Conservation (phyloP, 2,329 filamentous ascomycete genomes). For the Fusarium sp. region DNA sequence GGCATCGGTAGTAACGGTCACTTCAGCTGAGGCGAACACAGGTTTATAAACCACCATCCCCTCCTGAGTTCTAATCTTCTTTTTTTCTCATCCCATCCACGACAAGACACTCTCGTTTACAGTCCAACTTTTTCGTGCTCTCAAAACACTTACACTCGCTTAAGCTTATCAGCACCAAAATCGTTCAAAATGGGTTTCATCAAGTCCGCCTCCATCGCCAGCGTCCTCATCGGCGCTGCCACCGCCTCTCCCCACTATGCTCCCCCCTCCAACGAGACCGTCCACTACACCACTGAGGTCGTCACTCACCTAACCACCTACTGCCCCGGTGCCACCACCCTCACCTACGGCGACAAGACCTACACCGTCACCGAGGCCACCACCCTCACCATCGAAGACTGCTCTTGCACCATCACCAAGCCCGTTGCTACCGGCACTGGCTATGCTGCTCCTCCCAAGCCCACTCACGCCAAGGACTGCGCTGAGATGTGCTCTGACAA, state of each 20-base stretch:
- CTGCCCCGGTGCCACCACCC: slow-evolving; percentile 70
- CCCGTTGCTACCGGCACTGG: slow-evolving; percentile 36
- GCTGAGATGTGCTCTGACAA: slow-evolving; percentile 21
- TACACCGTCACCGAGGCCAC: slow-evolving; percentile 72
- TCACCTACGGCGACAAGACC: slow-evolving; percentile 68
- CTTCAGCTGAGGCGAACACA: background rate
- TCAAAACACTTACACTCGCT: background rate
- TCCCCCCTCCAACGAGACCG: slow-evolving; percentile 38
- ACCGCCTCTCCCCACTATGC: slow-evolving; percentile 28
- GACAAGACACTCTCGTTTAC: slow-evolving; percentile 16
- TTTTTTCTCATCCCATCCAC: slow-evolving; percentile 15
- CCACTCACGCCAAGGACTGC: slow-evolving; percentile 24
- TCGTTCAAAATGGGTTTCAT: slow-evolving; percentile 35
- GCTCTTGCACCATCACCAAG: slow-evolving; percentile 70
- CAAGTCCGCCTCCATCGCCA: slow-evolving; percentile 29
- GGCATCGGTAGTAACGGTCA: background rate
- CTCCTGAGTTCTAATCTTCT: background rate
- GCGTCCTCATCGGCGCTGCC: slow-evolving; percentile 28
- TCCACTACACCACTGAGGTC: slow-evolving; percentile 68
- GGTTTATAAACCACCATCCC: slow-evolving; percentile 1
- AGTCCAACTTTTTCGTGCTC: background rate
- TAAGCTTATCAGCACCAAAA: slow-evolving; percentile 5
- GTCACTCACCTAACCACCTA: slow-evolving; percentile 72
- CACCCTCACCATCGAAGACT: slow-evolving; percentile 72
- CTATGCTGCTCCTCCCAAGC: slow-evolving; percentile 20